Evolutionary conservation across 805 yeast species (phyloP), one percentile per base, ranked within the genome.

Genomic region (Candida golubevii): DNA sequence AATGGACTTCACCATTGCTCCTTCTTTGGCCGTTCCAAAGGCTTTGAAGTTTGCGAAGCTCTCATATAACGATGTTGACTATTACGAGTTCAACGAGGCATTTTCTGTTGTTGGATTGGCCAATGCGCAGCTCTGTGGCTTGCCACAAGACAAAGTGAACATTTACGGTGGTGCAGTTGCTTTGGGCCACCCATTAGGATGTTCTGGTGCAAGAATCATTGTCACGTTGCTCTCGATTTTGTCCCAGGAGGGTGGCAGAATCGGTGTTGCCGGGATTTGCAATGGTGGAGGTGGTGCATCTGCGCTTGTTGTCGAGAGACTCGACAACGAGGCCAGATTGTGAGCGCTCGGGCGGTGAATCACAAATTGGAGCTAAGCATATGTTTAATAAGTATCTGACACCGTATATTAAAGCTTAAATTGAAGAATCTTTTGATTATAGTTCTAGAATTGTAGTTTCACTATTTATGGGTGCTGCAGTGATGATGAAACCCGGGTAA

Each of bases 271-370:
- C 59, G 97, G 88, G 66, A 84, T 93, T 63, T 93, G 99, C 78
- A 93, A 93, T 68, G 99, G 99, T 75, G 99, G 99, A 61, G 99
- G 99, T 65, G 99, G 99, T 65, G 98, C 97, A 39, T 85, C 96
- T 45, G 83, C 98, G 26, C 74, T 93, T 59, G 88, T 93, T 49
- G 79, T 93, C 58, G 96, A 90, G 74, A 80, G 74, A 58, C 60
- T 80, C 36, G 70, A 62, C 34, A 53, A 53, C 38, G 69, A 65
- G 42, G 56, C 61, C 41, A 69, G 69, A 57, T 67, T 71, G 58
- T 70, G 60, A 46, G 40, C 33, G 23, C 23, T 18, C 23, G 23
- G 23, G 5, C 23, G 23, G 23, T 18, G 23, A 10, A 10, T 36
- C 10, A 31, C 13, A 12, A 28, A n/a, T 31, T 7, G 11, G 15